Base-by-base conservation (phyloP, 106 monocot species). In the Cymbidium sinense region DNA sequence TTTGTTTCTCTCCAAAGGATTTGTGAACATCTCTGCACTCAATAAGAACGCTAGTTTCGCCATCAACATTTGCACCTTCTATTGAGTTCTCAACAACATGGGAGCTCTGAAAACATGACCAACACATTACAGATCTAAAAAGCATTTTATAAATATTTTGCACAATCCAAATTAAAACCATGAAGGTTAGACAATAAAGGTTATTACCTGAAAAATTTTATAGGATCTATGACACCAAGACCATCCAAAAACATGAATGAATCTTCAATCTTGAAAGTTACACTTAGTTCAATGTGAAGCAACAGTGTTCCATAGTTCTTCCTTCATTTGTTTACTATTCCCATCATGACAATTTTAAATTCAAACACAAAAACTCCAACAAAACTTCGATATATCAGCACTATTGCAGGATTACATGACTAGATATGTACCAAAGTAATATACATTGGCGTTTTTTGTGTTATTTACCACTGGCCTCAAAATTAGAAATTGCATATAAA, bases 1-100 rank as follows among this genome's bases (percentile, higher is more conserved):
- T 89, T 73, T 98, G 83, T 72, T 98, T 98, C 69, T 88, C 88
- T 4, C 94, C 98, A 79, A 94, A 98, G 10, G 91, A 88, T 83
- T 98, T 98, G 73, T 94, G 92, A 47, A 98, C 86, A 90, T 98
- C 82, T 51, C 84, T 90, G 43, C 94, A 98, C 77, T 98, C 98
- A 20, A 98, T 98, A 41, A 98, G 92, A 37, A 94, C 70, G 5
- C 86, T 81, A 70, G 83, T 41, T 27, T 86, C 89, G 43, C 81
- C 76, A 19, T 77, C 78, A 69, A 43, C 76, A 30, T 85, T 79
- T 62, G 70, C 41, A 64, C 15, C 55, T 18, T 55, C 54, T 50
- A 54, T 85, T 74, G 81, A 43, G 37, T 80, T 88, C 44, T 84
- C 77, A 15, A 88, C 44, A n/a, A 84, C 33, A 55, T 64, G 30